Evolutionary conservation across 2,329 filamentous ascomycete species (phyloP), one percentile per base, ranked within the genome.

Genomic region (Microthyrium microscopicum): DNA sequence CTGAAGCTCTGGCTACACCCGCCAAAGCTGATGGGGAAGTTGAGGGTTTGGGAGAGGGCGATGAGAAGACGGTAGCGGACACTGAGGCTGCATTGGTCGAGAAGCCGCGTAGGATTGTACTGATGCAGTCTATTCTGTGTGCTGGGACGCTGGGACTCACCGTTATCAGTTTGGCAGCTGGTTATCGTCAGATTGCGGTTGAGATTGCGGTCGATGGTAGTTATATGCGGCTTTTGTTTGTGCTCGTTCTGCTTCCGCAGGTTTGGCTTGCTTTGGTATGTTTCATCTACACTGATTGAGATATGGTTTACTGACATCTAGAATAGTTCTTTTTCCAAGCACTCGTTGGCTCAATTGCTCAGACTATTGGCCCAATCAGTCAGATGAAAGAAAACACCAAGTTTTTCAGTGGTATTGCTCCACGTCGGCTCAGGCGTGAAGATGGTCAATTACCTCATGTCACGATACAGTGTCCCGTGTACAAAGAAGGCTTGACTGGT

Each of bases 201-300:
- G 60, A 77, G 49, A 52, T 66, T 16, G 47, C 56, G 12, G 55
- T 67, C 11, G 72, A 77, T 43, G 53, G 55, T 15, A 57, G 54
- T 28, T 77, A 62, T 41, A 40, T 60, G 21, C 64, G 73, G 22
- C 41, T 74, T 11, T 62, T 62, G 4, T 63, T 78, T 36, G 21
- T 73, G 2, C 46, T 58, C 9, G 62, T 60, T 19, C 45, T 64
- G 5, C 60, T 71, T 1, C 48, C 69, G 13, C 67, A 74, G 45
- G 53, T 69, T 17, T 77, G 74, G 60, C 59, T 76, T 34, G 61
- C 58, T 35, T 46, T 72, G 44, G 60, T 63, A 47, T 35, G 54
- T 50, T 15, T 5, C 3, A 12, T 16, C 12, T 15, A 6, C 13
- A 11, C 11, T n/a, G 16, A 3, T 18, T 16, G 24, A 5, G 6